A percentile compares a stretch with the other conserved stretches of the same genome.
Evolutionary conservation across 148 eudicot species (phyloP).

Genomic region (Rhododendron griersonianum): DNA sequence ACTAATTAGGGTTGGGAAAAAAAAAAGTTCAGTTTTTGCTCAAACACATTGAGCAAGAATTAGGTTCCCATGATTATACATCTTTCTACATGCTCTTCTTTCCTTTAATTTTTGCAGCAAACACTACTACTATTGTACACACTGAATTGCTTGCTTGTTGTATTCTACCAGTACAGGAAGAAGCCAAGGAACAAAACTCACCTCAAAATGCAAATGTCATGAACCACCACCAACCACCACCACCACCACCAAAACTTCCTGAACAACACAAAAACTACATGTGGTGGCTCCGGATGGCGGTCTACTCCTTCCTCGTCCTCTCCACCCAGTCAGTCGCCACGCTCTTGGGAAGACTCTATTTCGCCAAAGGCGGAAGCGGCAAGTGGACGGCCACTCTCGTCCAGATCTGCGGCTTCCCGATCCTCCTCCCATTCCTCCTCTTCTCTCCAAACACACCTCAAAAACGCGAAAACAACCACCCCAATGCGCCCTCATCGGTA

Average conservation of each 20-base stretch:
- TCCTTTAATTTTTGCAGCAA: neutral
- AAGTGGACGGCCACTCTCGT: slow-evolving; percentile 33
- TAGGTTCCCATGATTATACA: neutral
- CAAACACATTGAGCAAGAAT: neutral
- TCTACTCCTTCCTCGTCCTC: slow-evolving; percentile 29
- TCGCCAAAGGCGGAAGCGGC: slow-evolving; percentile 43
- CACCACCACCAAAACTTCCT: neutral
- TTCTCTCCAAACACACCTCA: slow-evolving; percentile 7
- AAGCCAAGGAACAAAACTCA: neutral
- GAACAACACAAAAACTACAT: neutral
- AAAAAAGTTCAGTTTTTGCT: neutral
- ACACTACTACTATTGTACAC: neutral
- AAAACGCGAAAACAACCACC: neutral
- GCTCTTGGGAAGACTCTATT: slow-evolving; percentile 41
- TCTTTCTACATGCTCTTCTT: neutral
- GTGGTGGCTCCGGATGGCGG: slow-evolving; percentile 34
- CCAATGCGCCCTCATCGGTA: neutral
- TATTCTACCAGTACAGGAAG: neutral
- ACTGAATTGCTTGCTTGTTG: neutral
- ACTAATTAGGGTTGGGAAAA: neutral
- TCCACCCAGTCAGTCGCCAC: slow-evolving; percentile 36
- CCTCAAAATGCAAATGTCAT: neutral
- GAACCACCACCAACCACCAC: neutral
- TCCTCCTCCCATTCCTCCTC: slow-evolving; percentile 37
- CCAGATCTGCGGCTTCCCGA: slow-evolving; percentile 37